A percentile compares a stretch with the other conserved stretches of the same genome.
Evolutionary conservation across 139 green algal species (phyloP).

Genomic region (Chlamydomonas schloesseri): DNA sequence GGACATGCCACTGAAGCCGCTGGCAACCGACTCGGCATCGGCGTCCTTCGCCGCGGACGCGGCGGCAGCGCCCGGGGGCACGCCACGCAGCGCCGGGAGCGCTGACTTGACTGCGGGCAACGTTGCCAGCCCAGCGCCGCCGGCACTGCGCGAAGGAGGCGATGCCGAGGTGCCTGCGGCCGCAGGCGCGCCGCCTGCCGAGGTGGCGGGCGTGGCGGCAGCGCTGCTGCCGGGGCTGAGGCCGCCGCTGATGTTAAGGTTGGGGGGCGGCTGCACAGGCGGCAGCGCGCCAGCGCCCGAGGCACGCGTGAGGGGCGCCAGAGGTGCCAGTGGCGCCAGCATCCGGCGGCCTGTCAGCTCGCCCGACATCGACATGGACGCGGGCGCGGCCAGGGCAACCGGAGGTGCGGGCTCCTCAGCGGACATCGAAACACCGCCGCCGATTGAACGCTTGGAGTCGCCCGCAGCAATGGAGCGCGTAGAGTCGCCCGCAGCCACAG

Average conservation of each 20-base stretch:
- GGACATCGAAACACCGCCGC: not conserved
- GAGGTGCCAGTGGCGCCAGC: not conserved
- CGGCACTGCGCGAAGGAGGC: no score
- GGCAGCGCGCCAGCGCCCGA: not conserved
- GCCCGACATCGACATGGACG: not conserved
- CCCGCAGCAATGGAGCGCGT: not conserved
- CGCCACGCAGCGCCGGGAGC: not conserved
- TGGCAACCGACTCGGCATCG: not conserved
- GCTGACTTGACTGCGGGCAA: not conserved
- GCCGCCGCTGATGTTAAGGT: not conserved
- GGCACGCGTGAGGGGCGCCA: not conserved
- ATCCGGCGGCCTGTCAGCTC: not conserved
- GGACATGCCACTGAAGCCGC: constrained; percentile 11
- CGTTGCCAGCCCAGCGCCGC: no score
- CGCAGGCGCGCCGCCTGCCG: no score
- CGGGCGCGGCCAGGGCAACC: no score
- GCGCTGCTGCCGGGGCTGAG: not conserved
- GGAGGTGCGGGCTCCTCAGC: not conserved
- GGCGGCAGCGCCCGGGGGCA: not conserved
- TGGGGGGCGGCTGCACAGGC: not conserved
- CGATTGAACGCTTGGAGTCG: not conserved
- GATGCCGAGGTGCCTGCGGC: no score
- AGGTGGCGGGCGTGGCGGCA: not conserved
- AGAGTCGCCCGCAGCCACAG: not conserved
- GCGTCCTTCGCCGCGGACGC: not conserved